Evolutionary conservation across 176 grass and related monocot species (phyloP), one percentile per base, ranked within the genome.

Genomic region (Musa itinerans): DNA sequence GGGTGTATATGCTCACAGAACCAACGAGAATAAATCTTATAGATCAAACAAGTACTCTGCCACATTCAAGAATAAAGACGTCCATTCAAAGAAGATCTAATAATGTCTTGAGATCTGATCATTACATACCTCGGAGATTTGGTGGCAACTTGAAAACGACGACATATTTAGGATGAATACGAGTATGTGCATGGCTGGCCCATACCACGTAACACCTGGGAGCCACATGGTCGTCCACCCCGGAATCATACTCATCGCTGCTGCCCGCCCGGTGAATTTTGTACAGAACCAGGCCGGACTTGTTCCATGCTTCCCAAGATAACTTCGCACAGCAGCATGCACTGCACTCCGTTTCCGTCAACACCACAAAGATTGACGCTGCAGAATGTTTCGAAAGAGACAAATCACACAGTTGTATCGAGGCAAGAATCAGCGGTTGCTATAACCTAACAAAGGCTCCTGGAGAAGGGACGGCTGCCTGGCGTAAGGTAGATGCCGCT

Each of bases 281-380:
- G 83, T 57, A 83, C 43, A 71, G 85, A 91, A 51, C 83, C 83
- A 83, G 83, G 89, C 12, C n/a, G 68, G 10, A 87, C 78, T 63
- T 78, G 74, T 79, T 91, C 85, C 85, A 88, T 85, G 19, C 83
- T 87, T 2, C 89, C 85, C 65, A 89, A 74, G 79, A 92, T 89
- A 50, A 86, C 20, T 21, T 78, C 82, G 83, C 92, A 96, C 58
- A 96, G 54, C 76, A 96, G 84, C 87, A 96, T 92, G 83, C 86
- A 92, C 68, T 96, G 89, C 76, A 92, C 75, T 43, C 87, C 89
- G 87, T 92, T 96, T 89, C 88, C 83, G 76, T 96, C 92, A 86
- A 92, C 83, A 92, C 89, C 92, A 81, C 89, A 92, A 82, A 84
- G 85, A 84, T 88, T 90, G 2, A 92, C 83, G 29, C 92, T 96